Evolutionary conservation across 305 asterid species (phyloP), one percentile per base, ranked within the genome.

Genomic region (Stenogyne calaminthoides): DNA sequence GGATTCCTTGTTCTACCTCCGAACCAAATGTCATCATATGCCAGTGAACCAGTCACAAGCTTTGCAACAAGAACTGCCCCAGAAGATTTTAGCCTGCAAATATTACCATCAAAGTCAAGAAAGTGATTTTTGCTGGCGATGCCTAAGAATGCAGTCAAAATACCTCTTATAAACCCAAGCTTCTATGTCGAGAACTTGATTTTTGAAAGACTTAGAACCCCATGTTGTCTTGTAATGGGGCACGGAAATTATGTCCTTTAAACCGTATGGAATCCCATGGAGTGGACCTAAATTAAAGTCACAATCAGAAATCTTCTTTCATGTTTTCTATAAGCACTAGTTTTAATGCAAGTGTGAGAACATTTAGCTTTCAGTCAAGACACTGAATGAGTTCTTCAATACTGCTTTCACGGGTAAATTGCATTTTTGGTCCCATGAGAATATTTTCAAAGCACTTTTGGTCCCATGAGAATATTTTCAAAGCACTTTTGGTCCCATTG

Each of bases 161-260:
- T 83, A 94, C 99, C 96, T 91, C 84, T 83, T 87, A 80, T 94
- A 94, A 70, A 94, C 99, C 97, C 97, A 91, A 74, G 99, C 99
- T 79, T 94, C 97, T 2, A 80, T 71, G 76, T 94, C 95, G 56
- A 91, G 88, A 68, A 90, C 90, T 81, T 91, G 99, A 82, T 91
- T 81, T 78, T 85, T 78, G 63, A 86, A 94, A 20, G 91, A 46
- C 75, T 69, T 85, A 58, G 96, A 94, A 46, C 99, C 99, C 99
- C 97, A 94, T 0, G 99, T 91, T 10, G 97, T 94, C 84, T 80
- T 87, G 89, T 94, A 94, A 56, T 78, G 77, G 16, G 99, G 97
- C 51, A 94, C 97, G 47, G 97, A 95, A 77, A 94, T 85, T 72
- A 88, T 91, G 80, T 90, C 99, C 89, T 94, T 94, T 81, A 94